Evolutionary conservation across 495 filamentous ascomycete genomes (phyloP), one percentile per base, ranked within the genome.

Genomic region (Elasticomyces elasticus): DNA sequence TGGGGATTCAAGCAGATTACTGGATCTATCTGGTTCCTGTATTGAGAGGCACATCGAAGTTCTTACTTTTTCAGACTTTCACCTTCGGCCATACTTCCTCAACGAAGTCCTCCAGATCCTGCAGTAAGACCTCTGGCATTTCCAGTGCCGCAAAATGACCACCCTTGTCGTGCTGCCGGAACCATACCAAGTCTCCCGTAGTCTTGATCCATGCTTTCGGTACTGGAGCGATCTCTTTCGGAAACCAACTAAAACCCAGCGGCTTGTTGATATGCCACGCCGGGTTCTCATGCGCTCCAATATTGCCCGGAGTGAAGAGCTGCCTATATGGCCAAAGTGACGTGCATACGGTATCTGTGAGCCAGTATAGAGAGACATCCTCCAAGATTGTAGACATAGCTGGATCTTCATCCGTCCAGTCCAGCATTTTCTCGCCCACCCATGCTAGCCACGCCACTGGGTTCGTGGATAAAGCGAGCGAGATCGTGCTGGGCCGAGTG

Each of bases 321-420:
- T 33, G 30, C 30, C 30, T 7, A 15, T 33, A 33, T 7, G 30
- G 15, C 30, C 30, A 15, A 15, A 33, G 30, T 33, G 30, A 33
- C 7, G 30, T 33, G 30, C 30, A 7, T 45, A 79, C 78, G 0
- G 76, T 75, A 11, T 81, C 70, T 0, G 80, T 84, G 22, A 85
- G 72, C 84, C 84, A 87, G 65, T 83, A 87, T 20, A 85, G 62
- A 2, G 73, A 76, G 22, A 84, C 69, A 1, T 70, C 63, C 23
- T 76, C 72, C 5, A 85, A 70, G 38, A 87, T 83, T 1, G 64
- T 72, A 19, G 83, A 70, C 1, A 77, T 50, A 5, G 72, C 37
- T 0, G 80, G 72, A 11, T 76, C 68, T 2, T 70, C 66, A 51
- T 86, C 83, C 3, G 71, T n/a, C n/a, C n/a, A n/a, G n/a, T n/a